phyloP scores from a whole-genome alignment of 2,329 filamentous ascomycete genomes.

The Plectosphaerella sp. region DNA sequence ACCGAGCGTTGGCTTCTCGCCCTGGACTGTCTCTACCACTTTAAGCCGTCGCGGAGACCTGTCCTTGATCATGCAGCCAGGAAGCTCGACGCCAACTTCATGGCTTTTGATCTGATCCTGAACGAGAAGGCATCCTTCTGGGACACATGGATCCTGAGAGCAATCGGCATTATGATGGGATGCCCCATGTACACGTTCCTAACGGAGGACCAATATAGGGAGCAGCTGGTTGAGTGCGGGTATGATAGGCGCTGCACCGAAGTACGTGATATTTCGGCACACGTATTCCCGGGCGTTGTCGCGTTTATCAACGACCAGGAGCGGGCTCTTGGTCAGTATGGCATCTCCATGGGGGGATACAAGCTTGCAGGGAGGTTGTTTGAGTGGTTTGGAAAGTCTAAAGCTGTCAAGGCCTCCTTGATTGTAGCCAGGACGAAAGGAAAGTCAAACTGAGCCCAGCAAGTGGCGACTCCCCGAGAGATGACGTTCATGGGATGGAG shows the following conservation, averaged over 20 bases:
- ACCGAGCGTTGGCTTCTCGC: conserved; percentile 46
- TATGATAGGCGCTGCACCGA: conserved; percentile 36
- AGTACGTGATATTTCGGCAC: conserved; percentile 44
- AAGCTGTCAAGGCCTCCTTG: conserved; percentile 27
- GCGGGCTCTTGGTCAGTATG: conserved; percentile 24
- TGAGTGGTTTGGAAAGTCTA: conserved; percentile 29
- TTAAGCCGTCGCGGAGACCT: conserved; percentile 43
- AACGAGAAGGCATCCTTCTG: conserved; percentile 20
- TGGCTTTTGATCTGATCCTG: conserved; percentile 51
- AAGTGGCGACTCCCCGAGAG: too few relatives aligned
- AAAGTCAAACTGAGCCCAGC: not conserved
- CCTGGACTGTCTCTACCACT: conserved; percentile 54
- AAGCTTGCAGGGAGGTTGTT: conserved; percentile 31
- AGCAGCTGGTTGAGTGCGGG: conserved; percentile 39
- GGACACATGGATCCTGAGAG: conserved; percentile 28
- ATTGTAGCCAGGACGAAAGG: conserved; percentile 21
- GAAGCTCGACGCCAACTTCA: conserved; percentile 40
- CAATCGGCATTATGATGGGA: conserved; percentile 40
- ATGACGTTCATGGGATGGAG: too few relatives aligned
- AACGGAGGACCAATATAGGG: conserved; percentile 37
- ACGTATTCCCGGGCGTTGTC: conserved; percentile 47
- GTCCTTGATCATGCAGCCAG: conserved; percentile 36
- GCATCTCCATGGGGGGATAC: conserved; percentile 29
- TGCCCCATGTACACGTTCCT: conserved; percentile 46
- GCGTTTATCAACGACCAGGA: conserved; percentile 34